Evolutionary conservation across 495 filamentous ascomycete genomes (phyloP).

Genomic region (Penicillium goetzii): DNA sequence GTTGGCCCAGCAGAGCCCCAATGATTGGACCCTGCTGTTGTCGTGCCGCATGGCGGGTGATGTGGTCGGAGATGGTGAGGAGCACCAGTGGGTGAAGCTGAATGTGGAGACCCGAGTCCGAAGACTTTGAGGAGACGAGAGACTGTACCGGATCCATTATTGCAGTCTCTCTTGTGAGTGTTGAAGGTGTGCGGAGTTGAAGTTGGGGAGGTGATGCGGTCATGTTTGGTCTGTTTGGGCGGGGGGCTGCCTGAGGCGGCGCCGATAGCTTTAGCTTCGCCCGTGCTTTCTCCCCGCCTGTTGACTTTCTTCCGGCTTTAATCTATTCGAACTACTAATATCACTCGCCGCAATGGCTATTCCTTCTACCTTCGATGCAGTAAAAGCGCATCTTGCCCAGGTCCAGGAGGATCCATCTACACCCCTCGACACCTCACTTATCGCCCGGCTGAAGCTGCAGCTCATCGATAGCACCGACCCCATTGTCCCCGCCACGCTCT

Average conservation of each 20-base stretch:
- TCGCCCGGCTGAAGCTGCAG: constrained; percentile 49
- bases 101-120: constrained; percentile 77
- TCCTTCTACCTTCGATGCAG: constrained; percentile 44
- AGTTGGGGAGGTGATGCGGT: constrained; percentile 26
- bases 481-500: constrained; percentile 42
- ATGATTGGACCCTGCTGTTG: constrained; percentile 74
- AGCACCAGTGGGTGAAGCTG: constrained; percentile 93
- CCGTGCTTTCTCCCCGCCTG: constrained; percentile 8
- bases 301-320: background rate
- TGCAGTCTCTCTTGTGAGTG: constrained; percentile 2
- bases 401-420: constrained; percentile 43
- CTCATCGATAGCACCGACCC: constrained; percentile 43
- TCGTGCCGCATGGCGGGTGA: constrained; percentile 85
- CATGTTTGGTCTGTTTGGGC: constrained; percentile 20
- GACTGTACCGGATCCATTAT: constrained; percentile 46
- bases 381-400: constrained; percentile 41
- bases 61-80: constrained; percentile 95
- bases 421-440: constrained; percentile 38
- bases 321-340: background rate
- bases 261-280: constrained; percentile 17
- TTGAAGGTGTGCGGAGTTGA: constrained; percentile 8
- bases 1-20: constrained; percentile 85
- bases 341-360: constrained; percentile 37
- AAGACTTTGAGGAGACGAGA: constrained; percentile 67
- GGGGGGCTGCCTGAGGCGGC: constrained; percentile 16